Base-by-base conservation (phyloP, 2,329 filamentous ascomycete genomes). In the Cladosporium sp. region DNA sequence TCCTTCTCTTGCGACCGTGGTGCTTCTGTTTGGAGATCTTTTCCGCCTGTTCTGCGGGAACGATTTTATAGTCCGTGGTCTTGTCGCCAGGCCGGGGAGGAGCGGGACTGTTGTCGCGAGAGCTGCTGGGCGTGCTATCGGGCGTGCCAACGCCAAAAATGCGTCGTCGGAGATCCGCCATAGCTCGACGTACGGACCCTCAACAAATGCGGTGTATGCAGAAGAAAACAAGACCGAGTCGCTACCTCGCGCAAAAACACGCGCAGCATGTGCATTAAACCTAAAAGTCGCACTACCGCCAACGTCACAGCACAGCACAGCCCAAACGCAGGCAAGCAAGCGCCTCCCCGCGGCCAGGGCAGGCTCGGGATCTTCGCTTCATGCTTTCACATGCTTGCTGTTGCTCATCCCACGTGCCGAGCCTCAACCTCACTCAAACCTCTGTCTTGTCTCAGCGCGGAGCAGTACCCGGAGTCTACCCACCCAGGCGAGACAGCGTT, bases 1-100 rank as follows among this genome's bases (percentile, higher is more conserved):
- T 91, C 68, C 89, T 88, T 71, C 92, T 87, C 80, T 94, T 96
- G 65, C 74, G 80, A 28, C 71, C 78, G 12, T 24, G 36, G 71
- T 64, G 74, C 71, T 66, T 66, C 24, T 65, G 49, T 65, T 68
- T 69, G 51, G 57, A 58, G 66, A 82, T 75, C 68, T 80, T 78
- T 62, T 82, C 74, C 66, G 86, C 78, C 70, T 83, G 83, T 66
- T 82, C 79, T 8, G 80, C 80, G 11, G 84, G 80, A n/a, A 85
- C 79, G n/a, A 86, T 76, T 65, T 80, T 82, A 67, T 85, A 79
- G 64, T 85, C 80, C 24, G 55, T 52, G 36, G 70, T 67, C 62
- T 68, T 71, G 36, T 69, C 68, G 18, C 70, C 68, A 34, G 70
- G 81, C 76, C 65, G 75, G 68, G 44, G 66, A n/a, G 74, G 74